Conservation (phyloP, 148 eudicot genomes). For the Limonium bicolor region DNA sequence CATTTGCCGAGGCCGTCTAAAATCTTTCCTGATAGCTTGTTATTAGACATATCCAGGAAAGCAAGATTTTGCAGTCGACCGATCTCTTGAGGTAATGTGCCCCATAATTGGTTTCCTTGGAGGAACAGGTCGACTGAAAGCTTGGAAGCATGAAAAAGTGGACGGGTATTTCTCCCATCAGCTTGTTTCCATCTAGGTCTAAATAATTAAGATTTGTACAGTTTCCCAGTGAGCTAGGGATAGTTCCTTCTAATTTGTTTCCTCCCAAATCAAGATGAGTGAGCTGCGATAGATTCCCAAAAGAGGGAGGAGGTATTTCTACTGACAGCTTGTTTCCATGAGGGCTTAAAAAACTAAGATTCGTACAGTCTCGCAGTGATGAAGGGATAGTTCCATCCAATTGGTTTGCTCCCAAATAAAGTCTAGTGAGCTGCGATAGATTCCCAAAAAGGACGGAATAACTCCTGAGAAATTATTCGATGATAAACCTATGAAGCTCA, state of each 20-base stretch:
- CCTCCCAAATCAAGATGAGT: neutral
- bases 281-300: slow-evolving; percentile 17
- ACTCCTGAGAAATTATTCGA: slow-evolving; percentile 16
- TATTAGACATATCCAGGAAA: slow-evolving; percentile 7
- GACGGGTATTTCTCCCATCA: slow-evolving; percentile 22
- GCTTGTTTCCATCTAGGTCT: slow-evolving; percentile 12
- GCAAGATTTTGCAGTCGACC: slow-evolving; percentile 17
- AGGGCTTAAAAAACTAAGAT: no score
- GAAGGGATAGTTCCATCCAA: no score
- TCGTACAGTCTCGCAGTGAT: no score
- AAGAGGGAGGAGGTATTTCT: no score
- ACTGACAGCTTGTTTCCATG: no score
- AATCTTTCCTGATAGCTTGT: slow-evolving; percentile 18
- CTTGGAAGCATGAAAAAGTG: slow-evolving; percentile 12
- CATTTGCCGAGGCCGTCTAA: slow-evolving; percentile 16
- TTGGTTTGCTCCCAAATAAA: no score
- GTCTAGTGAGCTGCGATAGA: no score
- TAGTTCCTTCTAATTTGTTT: slow-evolving; percentile 16
- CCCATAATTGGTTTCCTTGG: slow-evolving; percentile 13
- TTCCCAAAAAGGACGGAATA: slow-evolving; percentile 24
- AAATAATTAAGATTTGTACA: slow-evolving; percentile 11
- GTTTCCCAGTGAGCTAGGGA: slow-evolving; percentile 24
- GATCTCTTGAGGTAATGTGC: slow-evolving; percentile 19
- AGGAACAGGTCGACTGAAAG: slow-evolving; percentile 3
- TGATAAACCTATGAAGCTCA: neutral